Evolutionary conservation across 805 yeast species (phyloP).

Genomic region (Wickerhamiella hasegawae): DNA sequence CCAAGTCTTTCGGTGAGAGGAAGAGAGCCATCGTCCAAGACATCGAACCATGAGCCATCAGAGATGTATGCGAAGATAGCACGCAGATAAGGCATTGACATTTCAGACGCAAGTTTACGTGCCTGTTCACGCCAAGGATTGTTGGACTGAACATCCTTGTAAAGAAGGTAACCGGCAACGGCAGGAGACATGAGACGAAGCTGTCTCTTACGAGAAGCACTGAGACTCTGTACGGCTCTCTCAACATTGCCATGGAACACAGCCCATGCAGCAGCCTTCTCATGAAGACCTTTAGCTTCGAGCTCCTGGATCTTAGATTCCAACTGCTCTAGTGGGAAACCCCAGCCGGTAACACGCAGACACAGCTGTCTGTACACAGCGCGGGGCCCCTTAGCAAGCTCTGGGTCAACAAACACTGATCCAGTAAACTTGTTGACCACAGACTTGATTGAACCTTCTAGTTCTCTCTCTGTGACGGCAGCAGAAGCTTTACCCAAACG

Average conservation of each 20-base stretch:
- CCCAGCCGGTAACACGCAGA: slow-evolving; percentile 81
- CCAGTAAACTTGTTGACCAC: slow-evolving; percentile 32
- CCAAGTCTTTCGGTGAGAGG: slow-evolving; percentile 83
- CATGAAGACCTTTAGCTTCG: slow-evolving; percentile 42
- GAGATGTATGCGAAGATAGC: slow-evolving; percentile 90
- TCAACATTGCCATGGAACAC: slow-evolving; percentile 81
- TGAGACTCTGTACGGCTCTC: slow-evolving; percentile 64
- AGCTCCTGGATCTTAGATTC: slow-evolving; percentile 49
- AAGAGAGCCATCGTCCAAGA: slow-evolving; percentile 72
- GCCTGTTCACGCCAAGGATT: slow-evolving; percentile 91
- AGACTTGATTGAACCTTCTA: slow-evolving; percentile 34
- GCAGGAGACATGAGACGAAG: slow-evolving; percentile 79
- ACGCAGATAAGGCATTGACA: slow-evolving; percentile 76
- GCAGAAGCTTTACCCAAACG: slow-evolving; percentile 9
- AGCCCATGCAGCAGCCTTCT: slow-evolving; percentile 97
- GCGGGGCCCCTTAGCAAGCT: slow-evolving; percentile 26
- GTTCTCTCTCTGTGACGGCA: slow-evolving; percentile 26
- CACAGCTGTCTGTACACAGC: slow-evolving; percentile 62
- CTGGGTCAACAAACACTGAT: slow-evolving; percentile 16
- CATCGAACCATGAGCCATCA: slow-evolving; percentile 94
- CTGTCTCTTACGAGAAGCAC: slow-evolving; percentile 54
- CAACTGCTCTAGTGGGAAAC: slow-evolving; percentile 56
- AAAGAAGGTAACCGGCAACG: slow-evolving; percentile 73
- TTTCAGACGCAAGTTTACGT: slow-evolving; percentile 69
- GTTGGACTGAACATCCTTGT: slow-evolving; percentile 37